Evolutionary conservation across 768 basidiomycete genomes (phyloP).

Genomic region (Coprinopsis marcescibilis): DNA sequence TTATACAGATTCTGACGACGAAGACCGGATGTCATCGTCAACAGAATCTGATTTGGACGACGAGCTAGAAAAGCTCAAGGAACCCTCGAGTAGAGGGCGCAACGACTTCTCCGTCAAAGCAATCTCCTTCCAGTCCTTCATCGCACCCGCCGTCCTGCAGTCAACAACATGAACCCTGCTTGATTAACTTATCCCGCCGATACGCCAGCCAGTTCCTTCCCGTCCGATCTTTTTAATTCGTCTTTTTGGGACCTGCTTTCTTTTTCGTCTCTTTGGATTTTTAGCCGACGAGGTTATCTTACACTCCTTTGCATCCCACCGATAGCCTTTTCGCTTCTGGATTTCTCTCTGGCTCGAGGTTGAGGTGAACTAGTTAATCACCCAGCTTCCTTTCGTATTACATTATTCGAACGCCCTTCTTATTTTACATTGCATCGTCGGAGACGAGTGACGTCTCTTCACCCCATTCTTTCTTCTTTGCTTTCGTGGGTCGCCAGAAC

Average conservation of each 20-base stretch:
- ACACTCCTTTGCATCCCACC: conserved; percentile 9
- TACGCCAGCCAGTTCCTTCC: background rate
- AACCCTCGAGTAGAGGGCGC: conserved; percentile 10
- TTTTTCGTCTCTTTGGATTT: conserved; percentile 5
- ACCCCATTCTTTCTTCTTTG: no score
- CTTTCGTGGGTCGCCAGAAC: no score
- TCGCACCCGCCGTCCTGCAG: conserved; percentile 1
- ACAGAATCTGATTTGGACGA: conserved; percentile 36
- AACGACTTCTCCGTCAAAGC: conserved; percentile 21
- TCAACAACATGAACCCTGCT: conserved; percentile 2
- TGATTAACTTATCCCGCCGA: conserved; percentile 7
- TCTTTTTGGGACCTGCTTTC: conserved; percentile 8
- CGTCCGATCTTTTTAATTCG: background rate
- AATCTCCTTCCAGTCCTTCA: conserved; percentile 27
- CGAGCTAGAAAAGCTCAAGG: conserved; percentile 17
- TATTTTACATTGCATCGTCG: no score
- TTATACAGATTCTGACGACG: conserved; percentile 30
- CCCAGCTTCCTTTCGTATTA: background rate
- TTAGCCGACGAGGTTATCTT: conserved; percentile 1
- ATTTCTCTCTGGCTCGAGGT: background rate
- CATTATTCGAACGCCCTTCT: no score
- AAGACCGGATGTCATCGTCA: conserved; percentile 28
- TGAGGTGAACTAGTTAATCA: background rate
- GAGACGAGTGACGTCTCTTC: no score
- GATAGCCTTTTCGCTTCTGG: conserved; percentile 3